phyloP scores from a whole-genome alignment of 2,329 filamentous ascomycete species.

The Xylogone sp. region DNA sequence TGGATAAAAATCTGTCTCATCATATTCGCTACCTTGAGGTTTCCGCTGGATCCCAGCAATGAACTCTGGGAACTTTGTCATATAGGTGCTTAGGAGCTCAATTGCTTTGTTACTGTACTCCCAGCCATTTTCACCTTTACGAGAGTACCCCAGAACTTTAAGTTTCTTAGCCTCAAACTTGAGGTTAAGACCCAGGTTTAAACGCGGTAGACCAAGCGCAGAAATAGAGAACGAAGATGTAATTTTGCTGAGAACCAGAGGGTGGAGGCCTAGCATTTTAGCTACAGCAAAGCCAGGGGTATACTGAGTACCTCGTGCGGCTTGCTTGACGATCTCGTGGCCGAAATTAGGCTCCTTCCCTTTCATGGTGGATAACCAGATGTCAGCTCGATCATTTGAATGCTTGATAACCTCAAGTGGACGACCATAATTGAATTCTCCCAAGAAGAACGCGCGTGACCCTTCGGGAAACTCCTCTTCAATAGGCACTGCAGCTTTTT shows the following conservation, averaged over 20 bases:
- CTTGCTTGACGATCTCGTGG: slow-evolving; percentile 64
- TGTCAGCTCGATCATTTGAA: slow-evolving; percentile 68
- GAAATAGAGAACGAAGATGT: slow-evolving; percentile 89
- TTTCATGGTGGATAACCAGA: slow-evolving; percentile 71
- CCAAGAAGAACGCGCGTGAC: slow-evolving; percentile 86
- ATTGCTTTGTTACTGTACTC: slow-evolving; percentile 89
- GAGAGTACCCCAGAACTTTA: slow-evolving; percentile 93
- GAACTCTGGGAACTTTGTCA: slow-evolving; percentile 92
- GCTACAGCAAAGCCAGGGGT: slow-evolving; percentile 87
- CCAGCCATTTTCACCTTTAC: slow-evolving; percentile 83
- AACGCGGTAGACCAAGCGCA: slow-evolving; percentile 68
- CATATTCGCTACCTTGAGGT: slow-evolving; percentile 78
- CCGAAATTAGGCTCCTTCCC: slow-evolving; percentile 79
- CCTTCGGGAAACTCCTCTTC: slow-evolving; percentile 86
- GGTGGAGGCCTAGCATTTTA: slow-evolving; percentile 74
- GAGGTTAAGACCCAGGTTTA: slow-evolving; percentile 91
- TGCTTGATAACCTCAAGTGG: slow-evolving; percentile 82
- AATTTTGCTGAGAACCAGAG: slow-evolving; percentile 88
- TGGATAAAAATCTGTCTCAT: slow-evolving; percentile 83
- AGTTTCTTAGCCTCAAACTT: slow-evolving; percentile 96
- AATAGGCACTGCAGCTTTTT: slow-evolving; percentile 81
- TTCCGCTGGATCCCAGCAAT: slow-evolving; percentile 84
- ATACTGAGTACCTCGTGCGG: slow-evolving; percentile 71
- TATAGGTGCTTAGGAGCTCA: slow-evolving; percentile 78
- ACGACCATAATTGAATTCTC: slow-evolving; percentile 87